A percentile compares a stretch with the other conserved stretches of the same genome.
phyloP scores from a whole-genome alignment of 805 yeast genomes.

The Grigorovia jiainica region DNA sequence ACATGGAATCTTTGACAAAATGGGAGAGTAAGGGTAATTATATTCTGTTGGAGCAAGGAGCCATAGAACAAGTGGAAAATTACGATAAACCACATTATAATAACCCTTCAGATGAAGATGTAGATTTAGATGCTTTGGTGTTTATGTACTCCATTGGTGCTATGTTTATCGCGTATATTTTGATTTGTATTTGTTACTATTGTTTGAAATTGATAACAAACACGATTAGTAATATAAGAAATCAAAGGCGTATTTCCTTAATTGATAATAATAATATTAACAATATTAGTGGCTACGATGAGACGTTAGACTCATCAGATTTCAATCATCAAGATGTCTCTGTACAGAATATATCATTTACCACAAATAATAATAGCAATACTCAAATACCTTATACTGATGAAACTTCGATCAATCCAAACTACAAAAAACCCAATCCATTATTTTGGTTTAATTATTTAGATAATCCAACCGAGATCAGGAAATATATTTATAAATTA shows the following conservation, averaged over 20 bases:
- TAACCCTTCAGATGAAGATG: slow-evolving; percentile 13
- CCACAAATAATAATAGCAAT: slow-evolving; percentile 1
- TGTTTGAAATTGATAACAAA: slow-evolving; percentile 2
- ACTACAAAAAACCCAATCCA: background rate
- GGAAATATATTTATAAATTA: slow-evolving; percentile 53
- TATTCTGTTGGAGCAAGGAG: too few species aligned
- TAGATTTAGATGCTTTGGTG: slow-evolving; percentile 13
- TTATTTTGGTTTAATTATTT: slow-evolving; percentile 42
- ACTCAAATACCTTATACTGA: background rate
- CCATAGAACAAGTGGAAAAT: too few species aligned
- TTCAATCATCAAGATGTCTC: background rate
- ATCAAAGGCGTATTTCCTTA: slow-evolving; percentile 10
- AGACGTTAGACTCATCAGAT: background rate
- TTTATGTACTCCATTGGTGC: slow-evolving; percentile 17
- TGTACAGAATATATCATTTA: too few species aligned
- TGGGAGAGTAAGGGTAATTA: too few species aligned
- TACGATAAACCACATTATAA: too few species aligned
- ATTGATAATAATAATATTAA: slow-evolving; percentile 9
- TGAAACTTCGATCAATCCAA: background rate
- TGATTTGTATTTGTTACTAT: slow-evolving; percentile 12
- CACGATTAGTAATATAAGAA: slow-evolving; percentile 1
- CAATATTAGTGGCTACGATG: background rate
- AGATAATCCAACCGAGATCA: slow-evolving; percentile 53
- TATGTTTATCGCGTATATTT: slow-evolving; percentile 13
- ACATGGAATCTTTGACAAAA: too few species aligned